Percentiles rank a stretch among this genome's conserved stretches.
Conservation (phyloP, 768 basidiomycete species). For the Obba rivulosa region DNA sequence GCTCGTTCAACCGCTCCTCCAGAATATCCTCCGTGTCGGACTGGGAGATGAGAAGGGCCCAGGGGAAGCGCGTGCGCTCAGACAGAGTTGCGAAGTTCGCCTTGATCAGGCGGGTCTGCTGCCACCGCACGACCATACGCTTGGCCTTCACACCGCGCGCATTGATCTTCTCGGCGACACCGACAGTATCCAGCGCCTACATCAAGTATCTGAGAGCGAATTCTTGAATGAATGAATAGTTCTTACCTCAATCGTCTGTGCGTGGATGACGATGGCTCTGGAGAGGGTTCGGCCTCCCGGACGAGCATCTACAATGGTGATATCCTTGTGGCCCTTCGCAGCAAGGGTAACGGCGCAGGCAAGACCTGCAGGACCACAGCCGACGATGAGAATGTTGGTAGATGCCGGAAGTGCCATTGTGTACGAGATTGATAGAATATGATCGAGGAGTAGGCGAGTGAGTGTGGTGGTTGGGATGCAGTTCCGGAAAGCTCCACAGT, state of each 20-base stretch:
- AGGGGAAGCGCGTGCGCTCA: slow-evolving; percentile 40
- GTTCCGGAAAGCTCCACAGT: too few species aligned
- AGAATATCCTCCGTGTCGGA: slow-evolving; percentile 38
- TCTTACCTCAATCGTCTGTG: slow-evolving; percentile 47
- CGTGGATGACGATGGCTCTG: slow-evolving; percentile 43
- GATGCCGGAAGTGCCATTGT: slow-evolving; percentile 26
- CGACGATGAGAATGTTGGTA: slow-evolving; percentile 44
- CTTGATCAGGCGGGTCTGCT: too few species aligned
- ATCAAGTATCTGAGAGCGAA: slow-evolving; percentile 17
- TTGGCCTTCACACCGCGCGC: too few species aligned
- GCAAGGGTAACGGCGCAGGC: slow-evolving; percentile 40
- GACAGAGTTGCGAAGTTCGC: slow-evolving; percentile 31
- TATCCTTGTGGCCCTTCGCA: slow-evolving; percentile 35
- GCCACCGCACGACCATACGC: too few species aligned
- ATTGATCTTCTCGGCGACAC: slow-evolving; percentile 27
- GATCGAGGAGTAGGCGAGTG: too few species aligned
- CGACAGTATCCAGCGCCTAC: slow-evolving; percentile 43
- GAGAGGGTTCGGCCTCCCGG: slow-evolving; percentile 31
- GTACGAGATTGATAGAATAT: too few species aligned
- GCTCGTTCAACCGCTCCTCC: slow-evolving; percentile 25
- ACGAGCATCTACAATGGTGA: slow-evolving; percentile 39
- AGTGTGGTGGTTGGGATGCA: too few species aligned
- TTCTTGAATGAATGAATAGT: slow-evolving; percentile 10
- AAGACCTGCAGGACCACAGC: slow-evolving; percentile 46
- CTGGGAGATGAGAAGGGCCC: slow-evolving; percentile 38